Evolutionary conservation across 1,139 yeast species (phyloP).

Genomic region (Pichia sp.): DNA sequence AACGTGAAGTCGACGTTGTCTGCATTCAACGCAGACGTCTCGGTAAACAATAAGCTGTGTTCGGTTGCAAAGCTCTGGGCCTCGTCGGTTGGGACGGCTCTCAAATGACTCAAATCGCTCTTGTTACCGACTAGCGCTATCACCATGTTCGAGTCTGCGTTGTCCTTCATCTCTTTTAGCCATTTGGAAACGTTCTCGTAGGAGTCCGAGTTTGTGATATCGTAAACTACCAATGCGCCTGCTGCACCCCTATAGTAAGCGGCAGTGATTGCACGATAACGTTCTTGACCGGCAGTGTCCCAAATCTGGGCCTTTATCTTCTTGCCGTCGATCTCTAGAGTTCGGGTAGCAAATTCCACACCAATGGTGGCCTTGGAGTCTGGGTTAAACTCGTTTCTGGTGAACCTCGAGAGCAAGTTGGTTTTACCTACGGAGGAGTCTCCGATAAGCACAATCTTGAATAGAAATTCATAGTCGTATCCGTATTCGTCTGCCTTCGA

Average conservation of each 20-base stretch:
- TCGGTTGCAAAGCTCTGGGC: conserved; percentile 94
- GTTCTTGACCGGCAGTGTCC: conserved; percentile 99
- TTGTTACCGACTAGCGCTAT: conserved; percentile 96
- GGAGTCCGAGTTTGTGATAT: conserved; percentile 86
- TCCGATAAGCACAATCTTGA: conserved; percentile 94
- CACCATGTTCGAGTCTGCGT: conserved; percentile 94
- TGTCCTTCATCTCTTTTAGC: conserved; percentile 92
- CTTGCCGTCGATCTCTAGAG: conserved; percentile 91
- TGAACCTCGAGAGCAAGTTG: conserved; percentile 86
- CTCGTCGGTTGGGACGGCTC: conserved; percentile 98
- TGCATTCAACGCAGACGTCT: conserved; percentile 91
- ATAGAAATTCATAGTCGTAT: conserved; percentile 91
- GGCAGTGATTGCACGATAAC: conserved; percentile 95
- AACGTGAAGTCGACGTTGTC: conserved; percentile 94
- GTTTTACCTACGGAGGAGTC: conserved; percentile 98
- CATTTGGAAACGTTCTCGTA: conserved; percentile 93
- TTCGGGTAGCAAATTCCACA: conserved; percentile 96
- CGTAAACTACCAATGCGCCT: conserved; percentile 94
- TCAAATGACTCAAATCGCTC: conserved; percentile 88
- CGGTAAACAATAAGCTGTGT: conserved; percentile 86
- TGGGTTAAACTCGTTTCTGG: conserved; percentile 90
- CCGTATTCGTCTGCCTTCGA: conserved; percentile 61
- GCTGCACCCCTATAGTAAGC: conserved; percentile 98
- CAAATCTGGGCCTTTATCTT: conserved; percentile 96
- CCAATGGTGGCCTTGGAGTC: conserved; percentile 96